These are phyloP conservation scores for Clavispora asparagi DNA, from an alignment of 805 yeast species.

Conservation along the genomic window DNA sequence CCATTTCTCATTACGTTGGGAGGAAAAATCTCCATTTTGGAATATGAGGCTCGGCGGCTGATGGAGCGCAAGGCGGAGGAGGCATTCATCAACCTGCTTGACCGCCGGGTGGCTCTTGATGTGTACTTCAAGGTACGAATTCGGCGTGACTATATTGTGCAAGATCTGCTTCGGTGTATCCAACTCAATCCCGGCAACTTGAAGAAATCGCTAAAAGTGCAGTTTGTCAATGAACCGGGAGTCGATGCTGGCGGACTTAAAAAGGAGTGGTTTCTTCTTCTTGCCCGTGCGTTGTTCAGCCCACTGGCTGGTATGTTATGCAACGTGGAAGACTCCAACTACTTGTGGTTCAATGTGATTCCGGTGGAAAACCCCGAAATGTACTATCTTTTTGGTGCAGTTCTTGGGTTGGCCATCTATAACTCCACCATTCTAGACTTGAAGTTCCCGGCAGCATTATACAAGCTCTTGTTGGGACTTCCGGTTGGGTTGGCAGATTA, in stretches of 20 bases:
- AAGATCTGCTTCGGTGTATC: slow-evolving; percentile 68
- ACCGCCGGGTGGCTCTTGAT: slow-evolving; percentile 54
- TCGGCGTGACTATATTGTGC: slow-evolving; percentile 59
- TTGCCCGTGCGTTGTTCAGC: slow-evolving; percentile 65
- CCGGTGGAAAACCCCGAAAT: slow-evolving; percentile 44
- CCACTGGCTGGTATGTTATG: slow-evolving; percentile 64
- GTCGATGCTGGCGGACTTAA: slow-evolving; percentile 93
- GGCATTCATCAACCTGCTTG: slow-evolving; percentile 74
- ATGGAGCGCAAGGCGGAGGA: slow-evolving; percentile 89
- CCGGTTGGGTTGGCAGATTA: slow-evolving; percentile 61
- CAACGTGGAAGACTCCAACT: slow-evolving; percentile 62
- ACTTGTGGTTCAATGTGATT: slow-evolving; percentile 67
- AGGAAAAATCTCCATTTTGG: slow-evolving; percentile 72
- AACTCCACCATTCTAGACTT: slow-evolving; percentile 84
- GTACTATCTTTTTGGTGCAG: slow-evolving; percentile 77
- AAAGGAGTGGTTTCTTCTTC: slow-evolving; percentile 86
- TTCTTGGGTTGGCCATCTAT: slow-evolving; percentile 84
- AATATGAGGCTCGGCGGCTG: slow-evolving; percentile 70
- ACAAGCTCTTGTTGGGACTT: slow-evolving; percentile 62
- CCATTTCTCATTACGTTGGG: slow-evolving; percentile 83
- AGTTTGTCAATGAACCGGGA: slow-evolving; percentile 85
- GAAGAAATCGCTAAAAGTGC: slow-evolving; percentile 70
- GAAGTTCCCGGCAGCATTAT: slow-evolving; percentile 68
- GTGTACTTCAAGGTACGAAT: slow-evolving; percentile 67
- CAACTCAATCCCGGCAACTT: slow-evolving; percentile 53